Evolutionary conservation across 768 basidiomycete species (phyloP).

Genomic region (Auriscalpium orientale): DNA sequence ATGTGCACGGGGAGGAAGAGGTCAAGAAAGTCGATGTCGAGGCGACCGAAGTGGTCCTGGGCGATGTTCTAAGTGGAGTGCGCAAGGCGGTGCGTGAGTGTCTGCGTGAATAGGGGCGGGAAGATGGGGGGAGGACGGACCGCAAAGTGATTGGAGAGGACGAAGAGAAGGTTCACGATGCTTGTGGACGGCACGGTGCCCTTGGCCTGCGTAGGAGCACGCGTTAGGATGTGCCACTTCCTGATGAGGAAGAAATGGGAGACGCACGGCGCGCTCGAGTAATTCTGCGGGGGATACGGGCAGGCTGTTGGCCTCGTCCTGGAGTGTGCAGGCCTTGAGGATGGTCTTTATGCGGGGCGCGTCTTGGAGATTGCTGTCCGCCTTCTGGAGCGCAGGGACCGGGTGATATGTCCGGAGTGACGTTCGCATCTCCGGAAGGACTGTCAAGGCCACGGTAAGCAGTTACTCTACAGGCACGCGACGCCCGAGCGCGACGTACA

Average conservation of each 20-base stretch:
- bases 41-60: constrained; percentile 30
- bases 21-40: constrained; percentile 31
- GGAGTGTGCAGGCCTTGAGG: constrained; percentile 52
- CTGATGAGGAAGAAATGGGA: neutral
- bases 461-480: neutral
- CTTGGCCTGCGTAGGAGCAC: constrained; percentile 28
- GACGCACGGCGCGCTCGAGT: constrained; percentile 43
- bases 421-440: constrained; percentile 78
- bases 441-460: constrained; percentile 25
- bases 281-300: constrained; percentile 55
- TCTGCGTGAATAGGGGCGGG: neutral
- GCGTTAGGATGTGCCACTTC: constrained; percentile 5
- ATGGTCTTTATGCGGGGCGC: constrained; percentile 74
- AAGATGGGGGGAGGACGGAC: constrained; percentile 19
- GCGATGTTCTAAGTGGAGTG: constrained; percentile 21
- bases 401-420: constrained; percentile 73
- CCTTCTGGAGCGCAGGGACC: constrained; percentile 62
- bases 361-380: constrained; percentile 66
- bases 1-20: constrained; percentile 35
- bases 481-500: constrained; percentile 33
- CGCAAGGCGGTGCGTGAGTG: neutral
- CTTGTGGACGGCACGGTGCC: constrained; percentile 59
- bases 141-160: constrained; percentile 48
- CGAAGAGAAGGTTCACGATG: constrained; percentile 63
- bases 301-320: constrained; percentile 33